Evolutionary conservation across 176 grass and related monocot species (phyloP).

Genomic region (Carex myosuroides): DNA sequence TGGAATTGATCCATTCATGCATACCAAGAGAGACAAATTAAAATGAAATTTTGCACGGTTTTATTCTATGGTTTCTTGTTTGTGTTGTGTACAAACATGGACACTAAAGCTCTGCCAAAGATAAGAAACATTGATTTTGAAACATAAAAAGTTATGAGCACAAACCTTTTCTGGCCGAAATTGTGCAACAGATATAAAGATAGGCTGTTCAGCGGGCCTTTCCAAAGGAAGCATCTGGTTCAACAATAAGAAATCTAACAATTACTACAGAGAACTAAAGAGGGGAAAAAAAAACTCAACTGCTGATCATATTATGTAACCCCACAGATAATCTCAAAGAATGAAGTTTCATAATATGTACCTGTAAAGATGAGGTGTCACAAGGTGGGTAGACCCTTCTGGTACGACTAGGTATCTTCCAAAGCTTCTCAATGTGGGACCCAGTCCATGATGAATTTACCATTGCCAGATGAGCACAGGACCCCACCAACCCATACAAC

Average conservation of each 20-base stretch:
- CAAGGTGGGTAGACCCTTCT: conserved; percentile 91
- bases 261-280: neutral
- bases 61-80: neutral
- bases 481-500: conserved; percentile 86
- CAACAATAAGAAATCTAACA: conserved; percentile 20
- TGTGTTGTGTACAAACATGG: neutral
- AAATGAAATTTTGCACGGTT: neutral
- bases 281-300: neutral
- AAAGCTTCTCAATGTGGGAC: conserved; percentile 69
- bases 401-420: conserved; percentile 72
- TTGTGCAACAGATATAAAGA: conserved; percentile 89
- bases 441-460: conserved; percentile 97
- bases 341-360: conserved; percentile 24
- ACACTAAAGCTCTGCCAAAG: neutral
- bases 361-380: conserved; percentile 77
- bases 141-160: neutral
- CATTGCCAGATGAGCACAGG: conserved; percentile 83
- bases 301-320: neutral
- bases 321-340: conserved; percentile 1
- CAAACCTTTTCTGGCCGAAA: conserved; percentile 96
- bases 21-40: neutral
- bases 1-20: neutral
- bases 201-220: conserved; percentile 45
- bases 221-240: conserved; percentile 76
- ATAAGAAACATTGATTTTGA: neutral